A percentile compares a stretch with the other conserved stretches of the same genome.
phyloP scores from a whole-genome alignment of 345 rosid species.

The Excoecaria agallocha region DNA sequence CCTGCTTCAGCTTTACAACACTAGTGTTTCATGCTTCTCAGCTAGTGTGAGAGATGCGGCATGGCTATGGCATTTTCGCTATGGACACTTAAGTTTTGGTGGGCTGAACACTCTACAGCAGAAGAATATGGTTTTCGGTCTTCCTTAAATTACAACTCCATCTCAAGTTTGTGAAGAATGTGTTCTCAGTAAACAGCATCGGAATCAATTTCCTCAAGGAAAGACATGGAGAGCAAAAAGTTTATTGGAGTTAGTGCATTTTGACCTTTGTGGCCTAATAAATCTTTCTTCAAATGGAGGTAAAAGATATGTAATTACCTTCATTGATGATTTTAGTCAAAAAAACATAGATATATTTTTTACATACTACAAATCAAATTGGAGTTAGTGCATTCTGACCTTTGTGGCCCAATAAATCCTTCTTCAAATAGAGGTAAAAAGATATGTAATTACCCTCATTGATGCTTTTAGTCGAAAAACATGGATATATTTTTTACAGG shows the following conservation, averaged over 20 bases:
- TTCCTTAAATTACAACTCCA: no score
- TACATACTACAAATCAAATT: no score
- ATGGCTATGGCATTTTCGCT: constrained; percentile 2
- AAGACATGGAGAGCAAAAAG: background rate
- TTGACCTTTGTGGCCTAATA: background rate
- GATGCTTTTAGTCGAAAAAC: background rate
- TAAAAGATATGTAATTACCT: background rate
- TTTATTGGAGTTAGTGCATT: background rate
- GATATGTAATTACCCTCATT: background rate
- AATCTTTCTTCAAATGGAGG: no score
- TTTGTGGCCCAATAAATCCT: background rate
- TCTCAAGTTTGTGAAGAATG: no score
- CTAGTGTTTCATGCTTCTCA: background rate
- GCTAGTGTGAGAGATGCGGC: background rate
- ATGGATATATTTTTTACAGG: background rate
- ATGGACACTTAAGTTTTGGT: background rate
- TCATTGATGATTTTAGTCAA: background rate
- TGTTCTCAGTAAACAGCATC: background rate
- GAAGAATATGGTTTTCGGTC: no score
- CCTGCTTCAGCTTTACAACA: background rate
- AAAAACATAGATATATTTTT: background rate
- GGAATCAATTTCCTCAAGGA: background rate
- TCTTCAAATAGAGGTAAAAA: background rate
- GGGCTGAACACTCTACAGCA: background rate
- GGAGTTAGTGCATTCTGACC: background rate